phyloP scores from a whole-genome alignment of 1,139 yeast species.

The Scheffersomyces insectosa region DNA sequence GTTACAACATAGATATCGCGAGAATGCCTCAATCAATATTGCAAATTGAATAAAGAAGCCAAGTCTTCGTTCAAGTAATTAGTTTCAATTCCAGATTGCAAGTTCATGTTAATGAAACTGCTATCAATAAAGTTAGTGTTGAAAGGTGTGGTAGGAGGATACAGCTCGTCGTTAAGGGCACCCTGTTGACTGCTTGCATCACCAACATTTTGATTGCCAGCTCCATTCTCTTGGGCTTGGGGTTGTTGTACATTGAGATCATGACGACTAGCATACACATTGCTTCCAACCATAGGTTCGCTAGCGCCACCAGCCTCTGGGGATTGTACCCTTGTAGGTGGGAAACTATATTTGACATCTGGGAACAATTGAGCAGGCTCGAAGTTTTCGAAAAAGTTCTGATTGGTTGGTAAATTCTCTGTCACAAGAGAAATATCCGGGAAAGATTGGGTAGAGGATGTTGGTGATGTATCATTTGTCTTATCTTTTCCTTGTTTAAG shows the following conservation, averaged over 20 bases:
- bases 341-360: slow-evolving; percentile 31
- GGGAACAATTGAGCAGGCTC: slow-evolving; percentile 55
- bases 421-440: slow-evolving; percentile 51
- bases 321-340: slow-evolving; percentile 42
- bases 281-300: slow-evolving; percentile 12
- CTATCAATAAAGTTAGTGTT: slow-evolving; percentile 48
- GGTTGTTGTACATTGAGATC: not conserved
- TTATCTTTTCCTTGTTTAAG: slow-evolving; percentile 5
- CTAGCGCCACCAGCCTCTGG: slow-evolving; percentile 17
- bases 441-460: slow-evolving; percentile 42
- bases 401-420: slow-evolving; percentile 42
- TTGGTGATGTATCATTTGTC: slow-evolving; percentile 35
- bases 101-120: slow-evolving; percentile 46
- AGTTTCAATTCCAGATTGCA: slow-evolving; percentile 40
- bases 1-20: too few relatives aligned
- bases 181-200: slow-evolving; percentile 7
- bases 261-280: slow-evolving; percentile 10
- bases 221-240: not conserved
- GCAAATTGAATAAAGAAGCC: slow-evolving; percentile 31
- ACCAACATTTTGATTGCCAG: slow-evolving; percentile 7
- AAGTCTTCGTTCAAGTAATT: slow-evolving; percentile 36
- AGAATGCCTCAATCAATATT: slow-evolving; percentile 6
- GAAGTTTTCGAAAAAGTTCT: slow-evolving; percentile 46
- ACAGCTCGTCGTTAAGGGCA: slow-evolving; percentile 8
- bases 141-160: slow-evolving; percentile 31